Conservation (phyloP, 140 eudicot genomes). For the Erigeron philadelphicus region DNA sequence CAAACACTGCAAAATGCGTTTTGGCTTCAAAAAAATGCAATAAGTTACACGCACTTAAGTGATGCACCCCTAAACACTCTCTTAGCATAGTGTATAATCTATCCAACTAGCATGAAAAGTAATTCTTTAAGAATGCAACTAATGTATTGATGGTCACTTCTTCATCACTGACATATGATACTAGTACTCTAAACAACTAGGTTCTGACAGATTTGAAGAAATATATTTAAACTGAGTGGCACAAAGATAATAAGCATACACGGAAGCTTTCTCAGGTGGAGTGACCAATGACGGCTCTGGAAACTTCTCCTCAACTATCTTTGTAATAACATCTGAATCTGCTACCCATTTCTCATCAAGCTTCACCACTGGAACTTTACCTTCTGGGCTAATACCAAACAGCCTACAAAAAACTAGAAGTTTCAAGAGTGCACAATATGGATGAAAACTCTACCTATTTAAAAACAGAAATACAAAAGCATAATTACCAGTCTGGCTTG, state of each 20-base stretch:
- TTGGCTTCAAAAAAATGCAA: no score
- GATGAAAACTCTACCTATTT: neutral
- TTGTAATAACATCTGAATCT: constrained; percentile 97
- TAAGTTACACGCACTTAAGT: no score
- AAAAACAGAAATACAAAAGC: neutral
- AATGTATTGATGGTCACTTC: neutral
- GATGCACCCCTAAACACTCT: no score
- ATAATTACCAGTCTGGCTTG: constrained; percentile 81
- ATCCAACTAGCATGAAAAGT: no score
- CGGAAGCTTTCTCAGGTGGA: constrained; percentile 86
- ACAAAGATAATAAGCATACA: constrained; percentile 39
- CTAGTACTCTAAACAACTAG: neutral
- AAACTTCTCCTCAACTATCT: constrained; percentile 70
- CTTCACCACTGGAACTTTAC: constrained; percentile 81
- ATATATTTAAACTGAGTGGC: neutral
- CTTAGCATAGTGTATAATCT: no score
- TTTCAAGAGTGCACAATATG: neutral
- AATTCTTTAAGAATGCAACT: no score
- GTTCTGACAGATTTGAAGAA: neutral
- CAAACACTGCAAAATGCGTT: no score
- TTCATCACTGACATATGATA: neutral
- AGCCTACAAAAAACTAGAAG: constrained; percentile 42
- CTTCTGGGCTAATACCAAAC: constrained; percentile 70
- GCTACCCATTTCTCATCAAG: constrained; percentile 87
- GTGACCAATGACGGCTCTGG: constrained; percentile 74